Evolutionary conservation across 1,284 basidiomycete genomes (phyloP).

Genomic region (Wolfiporia cocos): DNA sequence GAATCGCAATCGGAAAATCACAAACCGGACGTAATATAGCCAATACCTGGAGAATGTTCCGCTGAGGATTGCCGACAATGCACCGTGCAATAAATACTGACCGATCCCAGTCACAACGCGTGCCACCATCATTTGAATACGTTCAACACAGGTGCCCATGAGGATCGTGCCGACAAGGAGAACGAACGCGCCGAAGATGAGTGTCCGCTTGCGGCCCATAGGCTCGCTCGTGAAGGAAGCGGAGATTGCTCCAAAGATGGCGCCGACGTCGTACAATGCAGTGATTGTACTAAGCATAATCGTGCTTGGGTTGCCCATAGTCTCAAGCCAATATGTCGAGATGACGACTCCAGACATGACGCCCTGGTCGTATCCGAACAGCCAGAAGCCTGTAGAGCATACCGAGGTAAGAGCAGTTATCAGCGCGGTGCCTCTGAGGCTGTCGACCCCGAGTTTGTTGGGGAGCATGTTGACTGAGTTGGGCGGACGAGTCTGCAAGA

Average conservation of each 20-base stretch:
- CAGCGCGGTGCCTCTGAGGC: conserved; percentile 4
- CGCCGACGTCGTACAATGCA: conserved; percentile 30
- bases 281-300: conserved; percentile 36
- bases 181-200: conserved; percentile 30
- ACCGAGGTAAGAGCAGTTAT: conserved; percentile 8
- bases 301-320: conserved; percentile 35
- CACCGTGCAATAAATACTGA: no score
- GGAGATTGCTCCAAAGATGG: conserved; percentile 9
- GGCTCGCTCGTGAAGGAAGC: conserved; percentile 20
- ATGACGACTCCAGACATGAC: conserved; percentile 42
- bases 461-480: not conserved
- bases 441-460: conserved; percentile 3
- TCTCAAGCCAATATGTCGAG: conserved; percentile 35
- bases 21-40: conserved; percentile 11
- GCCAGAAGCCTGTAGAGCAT: conserved; percentile 28
- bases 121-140: conserved; percentile 40
- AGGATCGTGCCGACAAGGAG: conserved; percentile 39
- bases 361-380: conserved; percentile 40
- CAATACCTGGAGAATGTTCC: conserved; percentile 7
- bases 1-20: not conserved
- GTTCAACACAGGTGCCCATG: conserved; percentile 8
- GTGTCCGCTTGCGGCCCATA: conserved; percentile 33
- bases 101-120: conserved; percentile 44
- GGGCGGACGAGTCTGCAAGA: no score
- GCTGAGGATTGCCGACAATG: no score